Evolutionary conservation across 179 eudicot genomes (phyloP), one percentile per base, ranked within the genome.

Genomic region (Corrigiola litoralis): DNA sequence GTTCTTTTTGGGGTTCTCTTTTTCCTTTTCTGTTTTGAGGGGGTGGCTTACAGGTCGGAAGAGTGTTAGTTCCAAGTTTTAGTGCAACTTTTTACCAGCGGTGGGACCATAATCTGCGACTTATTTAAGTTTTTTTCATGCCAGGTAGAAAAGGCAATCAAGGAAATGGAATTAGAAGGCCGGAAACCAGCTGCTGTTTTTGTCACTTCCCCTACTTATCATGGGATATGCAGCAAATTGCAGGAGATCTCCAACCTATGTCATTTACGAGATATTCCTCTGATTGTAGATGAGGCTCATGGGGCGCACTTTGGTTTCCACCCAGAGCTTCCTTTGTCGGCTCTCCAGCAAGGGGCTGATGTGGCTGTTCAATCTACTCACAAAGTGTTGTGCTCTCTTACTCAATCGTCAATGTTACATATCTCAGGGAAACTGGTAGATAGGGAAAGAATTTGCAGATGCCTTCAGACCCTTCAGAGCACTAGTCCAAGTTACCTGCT

Each of bases 261-360:
- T 56, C 92, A 83, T 63, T 72, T 63, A 14, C 65, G 57, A 21
- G 67, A 61, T 41, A 79, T 91, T 44, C 97, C 97, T 24, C 49
- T 91, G 31, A 88, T 91, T 38, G 94, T 86, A 18, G 97, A 91
- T 37, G 97, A 90, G 76, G 97, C 97, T 70, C 97, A 90, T 44
- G 97, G 97, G n/a, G 97, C 97, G n/a, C 97, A 91, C 65, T 82
- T 91, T n/a, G 94, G 96, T 63, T 88, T 91, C 72, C 97, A 91
- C 72, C 72, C 75, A 9, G 54, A 67, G 31, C 77, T 86, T 24
- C 97, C 96, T 33, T 36, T 41, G 37, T 81, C 96, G 27, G 88
- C 97, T 46, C 88, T 91, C 46, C 67, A 76, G 49, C 97, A 88
- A 77, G 96, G 94, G 3, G 96, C 89, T 53, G 94, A 91, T 79